A percentile compares a stretch with the other conserved stretches of the same genome.
Evolutionary conservation across 345 rosid species (phyloP).

Genomic region (Arabis hirsuta): DNA sequence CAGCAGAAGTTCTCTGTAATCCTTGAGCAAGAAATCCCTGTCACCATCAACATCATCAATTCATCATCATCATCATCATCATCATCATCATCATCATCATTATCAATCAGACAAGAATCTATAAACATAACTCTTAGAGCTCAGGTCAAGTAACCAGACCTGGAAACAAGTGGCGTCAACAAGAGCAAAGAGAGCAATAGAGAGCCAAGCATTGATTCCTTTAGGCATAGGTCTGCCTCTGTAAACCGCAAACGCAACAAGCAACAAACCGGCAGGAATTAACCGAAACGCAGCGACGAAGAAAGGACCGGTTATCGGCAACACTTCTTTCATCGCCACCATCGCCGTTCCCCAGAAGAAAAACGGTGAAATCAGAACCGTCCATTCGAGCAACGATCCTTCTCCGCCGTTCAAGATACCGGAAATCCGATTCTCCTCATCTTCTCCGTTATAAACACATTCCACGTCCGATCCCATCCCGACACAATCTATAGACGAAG

Average conservation of each 20-base stretch:
- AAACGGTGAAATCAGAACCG: slow-evolving; percentile 83
- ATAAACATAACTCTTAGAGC: not conserved
- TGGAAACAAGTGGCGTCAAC: slow-evolving; percentile 90
- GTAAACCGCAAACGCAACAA: slow-evolving; percentile 71
- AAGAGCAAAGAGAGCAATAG: slow-evolving; percentile 80
- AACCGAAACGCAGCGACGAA: slow-evolving; percentile 88
- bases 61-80: slow-evolving; percentile 12
- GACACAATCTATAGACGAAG: slow-evolving; percentile 48
- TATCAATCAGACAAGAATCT: not conserved
- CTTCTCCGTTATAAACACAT: slow-evolving; percentile 44
- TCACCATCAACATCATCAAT: slow-evolving; percentile 15
- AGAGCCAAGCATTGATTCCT: slow-evolving; percentile 80
- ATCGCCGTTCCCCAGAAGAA: slow-evolving; percentile 98
- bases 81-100: slow-evolving; percentile 26
- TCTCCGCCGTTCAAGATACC: slow-evolving; percentile 33
- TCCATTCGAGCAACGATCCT: slow-evolving; percentile 53
- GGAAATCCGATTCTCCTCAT: slow-evolving; percentile 28
- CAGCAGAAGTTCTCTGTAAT: slow-evolving; percentile 88
- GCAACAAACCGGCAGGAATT: slow-evolving; percentile 79
- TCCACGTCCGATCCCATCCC: slow-evolving; percentile 66
- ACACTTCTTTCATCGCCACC: slow-evolving; percentile 98
- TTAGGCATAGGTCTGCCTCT: slow-evolving; percentile 65
- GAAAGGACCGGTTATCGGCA: slow-evolving; percentile 83
- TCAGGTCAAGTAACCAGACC: slow-evolving; percentile 45
- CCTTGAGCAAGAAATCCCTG: slow-evolving; percentile 96